A percentile compares a stretch with the other conserved stretches of the same genome.
Conservation (phyloP, 176 grass and related monocot genomes). For the Oryza meyeriana region DNA sequence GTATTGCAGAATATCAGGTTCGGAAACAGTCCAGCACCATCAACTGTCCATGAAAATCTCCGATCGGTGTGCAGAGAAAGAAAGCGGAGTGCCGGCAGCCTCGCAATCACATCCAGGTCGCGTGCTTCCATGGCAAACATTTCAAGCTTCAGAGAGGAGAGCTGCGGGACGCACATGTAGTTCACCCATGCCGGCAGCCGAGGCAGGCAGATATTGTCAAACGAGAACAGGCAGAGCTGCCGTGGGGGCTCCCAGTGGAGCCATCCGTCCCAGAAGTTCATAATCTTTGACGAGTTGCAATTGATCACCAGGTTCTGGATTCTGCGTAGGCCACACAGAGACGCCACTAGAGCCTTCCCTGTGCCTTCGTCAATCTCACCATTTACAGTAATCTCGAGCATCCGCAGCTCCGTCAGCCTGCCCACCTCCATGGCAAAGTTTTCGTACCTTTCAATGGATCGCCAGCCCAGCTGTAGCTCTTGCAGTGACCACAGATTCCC, state of each 20-base stretch:
- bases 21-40: no score
- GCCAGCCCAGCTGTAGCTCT: no score
- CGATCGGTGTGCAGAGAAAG: neutral
- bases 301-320: neutral
- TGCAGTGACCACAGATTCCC: neutral
- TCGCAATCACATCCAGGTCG: neutral
- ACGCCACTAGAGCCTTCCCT: neutral
- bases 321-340: neutral
- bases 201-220: neutral
- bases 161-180: neutral
- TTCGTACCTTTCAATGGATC: no score
- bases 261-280: no score
- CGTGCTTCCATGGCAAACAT: neutral
- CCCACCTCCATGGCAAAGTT: neutral
- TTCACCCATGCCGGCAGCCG: neutral
- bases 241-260: neutral
- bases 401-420: neutral
- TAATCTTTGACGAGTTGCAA: no score
- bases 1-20: neutral
- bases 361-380: no score
- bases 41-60: no score
- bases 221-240: neutral
- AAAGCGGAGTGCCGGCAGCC: neutral
- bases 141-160: accelerated
- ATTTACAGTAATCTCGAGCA: neutral